phyloP scores from a whole-genome alignment of 257 asterid species.

The Rauvolfia tetraphylla region DNA sequence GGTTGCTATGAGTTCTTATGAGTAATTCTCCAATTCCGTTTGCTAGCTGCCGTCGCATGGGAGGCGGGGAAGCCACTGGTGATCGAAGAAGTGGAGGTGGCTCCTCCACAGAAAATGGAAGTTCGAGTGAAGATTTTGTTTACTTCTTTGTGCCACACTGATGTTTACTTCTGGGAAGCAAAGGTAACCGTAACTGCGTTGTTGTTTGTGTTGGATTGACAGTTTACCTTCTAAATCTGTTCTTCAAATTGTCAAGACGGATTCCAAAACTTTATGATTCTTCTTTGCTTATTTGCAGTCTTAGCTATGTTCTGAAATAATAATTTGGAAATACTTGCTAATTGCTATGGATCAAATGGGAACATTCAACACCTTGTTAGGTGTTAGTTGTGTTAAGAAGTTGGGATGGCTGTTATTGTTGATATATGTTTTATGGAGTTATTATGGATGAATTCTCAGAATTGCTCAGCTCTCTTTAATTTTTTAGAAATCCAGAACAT shows the following conservation, averaged over 20 bases:
- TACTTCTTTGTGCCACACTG: constrained; percentile 91
- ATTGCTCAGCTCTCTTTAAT: too few species aligned
- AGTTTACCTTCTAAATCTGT: too few species aligned
- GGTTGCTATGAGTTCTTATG: neutral
- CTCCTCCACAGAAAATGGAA: constrained; percentile 87
- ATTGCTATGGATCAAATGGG: neutral
- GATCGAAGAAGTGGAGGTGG: constrained; percentile 88
- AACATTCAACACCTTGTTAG: too few species aligned
- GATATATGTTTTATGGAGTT: neutral
- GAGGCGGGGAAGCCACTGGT: constrained; percentile 87
- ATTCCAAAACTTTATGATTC: neutral
- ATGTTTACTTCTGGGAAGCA: constrained; percentile 89
- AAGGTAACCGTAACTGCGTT: constrained; percentile 35
- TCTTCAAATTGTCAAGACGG: neutral
- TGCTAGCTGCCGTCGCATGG: constrained; percentile 83
- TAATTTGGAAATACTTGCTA: neutral
- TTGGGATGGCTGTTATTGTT: neutral
- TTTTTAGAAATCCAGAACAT: too few species aligned
- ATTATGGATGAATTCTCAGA: neutral
- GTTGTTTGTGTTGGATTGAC: too few species aligned
- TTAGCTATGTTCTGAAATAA: neutral
- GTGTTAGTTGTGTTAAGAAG: neutral
- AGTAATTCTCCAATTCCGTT: neutral
- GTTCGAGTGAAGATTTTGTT: constrained; percentile 71
- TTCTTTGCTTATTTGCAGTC: neutral